Base-by-base conservation (phyloP, 202 grass and related monocot species). In the Setaria italica region DNA sequence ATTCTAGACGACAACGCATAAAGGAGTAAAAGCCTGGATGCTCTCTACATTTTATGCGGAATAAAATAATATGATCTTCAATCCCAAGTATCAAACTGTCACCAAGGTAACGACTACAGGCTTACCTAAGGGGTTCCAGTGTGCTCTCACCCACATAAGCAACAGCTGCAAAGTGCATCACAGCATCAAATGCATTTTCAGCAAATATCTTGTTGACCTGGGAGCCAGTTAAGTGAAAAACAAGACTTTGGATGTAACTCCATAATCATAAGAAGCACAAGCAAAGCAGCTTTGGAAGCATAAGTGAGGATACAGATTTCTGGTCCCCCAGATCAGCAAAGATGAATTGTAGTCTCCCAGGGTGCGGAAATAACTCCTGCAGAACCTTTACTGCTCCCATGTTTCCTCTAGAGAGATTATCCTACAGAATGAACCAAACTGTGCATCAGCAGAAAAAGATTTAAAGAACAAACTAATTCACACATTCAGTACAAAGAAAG, bases 81-180 rank as follows among this genome's bases (percentile, higher is more conserved):
- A 78, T 53, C 35, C 67, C 21, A 37, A 45, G 8, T 64, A 35
- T 19, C 54, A 70, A 53, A 32, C 55, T 84, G 50, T 58, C 68
- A 75, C 74, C 68, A 78, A 78, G 54, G 35, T 79, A 74, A 75
- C 4, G 49, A 53, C 29, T 19, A 54, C 42, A 21, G 47, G 80
- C 58, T 70, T 94, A 96, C 97, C 97, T 92, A 76, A 99, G 97
- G 74, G 94, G 97, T 88, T 99, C 94, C 49, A 99, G 63, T 81
- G 97, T 99, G 89, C 97, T 99, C 80, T 99, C 97, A 54, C 97
- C 97, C 17, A 99, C 97, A 87, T 96, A 99, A 59, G 97, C 97
- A 88, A 99, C 94, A 80, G 97, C 97, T 25, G 97, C 97, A 84
- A 99, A 99, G 84, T 99, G 94, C 90, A 99, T 97, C 72, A 99